Evolutionary conservation across 768 basidiomycete species (phyloP).

Genomic region (Psilocybe cubensis): DNA sequence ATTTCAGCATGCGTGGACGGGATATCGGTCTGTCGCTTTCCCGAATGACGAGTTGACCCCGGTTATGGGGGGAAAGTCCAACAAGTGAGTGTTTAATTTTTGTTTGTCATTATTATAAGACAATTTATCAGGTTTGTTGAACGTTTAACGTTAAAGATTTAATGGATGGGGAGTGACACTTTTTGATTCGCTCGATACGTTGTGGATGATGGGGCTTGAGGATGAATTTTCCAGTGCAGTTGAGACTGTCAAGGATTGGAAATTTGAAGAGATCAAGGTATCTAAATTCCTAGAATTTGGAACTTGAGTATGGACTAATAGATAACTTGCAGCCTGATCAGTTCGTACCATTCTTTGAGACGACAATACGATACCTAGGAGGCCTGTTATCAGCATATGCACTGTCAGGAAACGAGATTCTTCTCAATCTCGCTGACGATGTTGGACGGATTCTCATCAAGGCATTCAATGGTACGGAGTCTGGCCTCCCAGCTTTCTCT

Average conservation of each 20-base stretch:
- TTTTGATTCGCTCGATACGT: slow-evolving; percentile 79
- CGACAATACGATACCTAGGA: slow-evolving; percentile 76
- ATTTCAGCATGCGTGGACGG: slow-evolving; percentile 56
- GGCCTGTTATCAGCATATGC: slow-evolving; percentile 79
- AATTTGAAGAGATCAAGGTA: slow-evolving; percentile 42
- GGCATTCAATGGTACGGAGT: slow-evolving; percentile 59
- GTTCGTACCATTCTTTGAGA: slow-evolving; percentile 68
- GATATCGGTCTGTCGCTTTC: slow-evolving; percentile 52
- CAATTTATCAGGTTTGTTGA: no score
- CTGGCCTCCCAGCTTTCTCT: slow-evolving; percentile 65
- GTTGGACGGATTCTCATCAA: slow-evolving; percentile 66
- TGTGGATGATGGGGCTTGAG: slow-evolving; percentile 80
- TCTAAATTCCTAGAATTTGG: background rate
- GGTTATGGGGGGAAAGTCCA: slow-evolving; percentile 40
- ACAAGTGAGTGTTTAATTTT: slow-evolving; percentile 47
- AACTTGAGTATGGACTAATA: no score
- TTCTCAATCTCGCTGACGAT: slow-evolving; percentile 68
- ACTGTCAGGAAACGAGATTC: slow-evolving; percentile 62
- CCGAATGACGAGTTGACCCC: slow-evolving; percentile 58
- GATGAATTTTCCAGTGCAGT: slow-evolving; percentile 68
- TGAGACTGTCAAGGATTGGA: slow-evolving; percentile 46
- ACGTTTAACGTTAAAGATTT: slow-evolving; percentile 23
- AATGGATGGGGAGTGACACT: slow-evolving; percentile 64
- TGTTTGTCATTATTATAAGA: background rate
- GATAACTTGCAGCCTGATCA: slow-evolving; percentile 19